Percentiles rank a stretch among this genome's conserved stretches.
Evolutionary conservation across 495 filamentous ascomycete genomes (phyloP).

Genomic region (Tuber melanosporum): DNA sequence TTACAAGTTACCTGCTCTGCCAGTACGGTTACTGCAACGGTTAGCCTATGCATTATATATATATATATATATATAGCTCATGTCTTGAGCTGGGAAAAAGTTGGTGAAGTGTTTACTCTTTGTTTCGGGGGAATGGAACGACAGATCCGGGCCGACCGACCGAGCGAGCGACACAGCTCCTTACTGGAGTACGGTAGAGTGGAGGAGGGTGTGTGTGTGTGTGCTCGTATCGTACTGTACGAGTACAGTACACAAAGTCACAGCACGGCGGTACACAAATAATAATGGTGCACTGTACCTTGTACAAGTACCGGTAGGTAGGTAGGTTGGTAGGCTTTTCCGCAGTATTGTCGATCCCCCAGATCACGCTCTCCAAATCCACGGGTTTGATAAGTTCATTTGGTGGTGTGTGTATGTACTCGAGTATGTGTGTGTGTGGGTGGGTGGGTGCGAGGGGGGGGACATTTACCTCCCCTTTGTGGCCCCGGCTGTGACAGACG

Average conservation of each 20-base stretch:
- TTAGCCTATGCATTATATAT: not conserved
- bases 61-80: not conserved
- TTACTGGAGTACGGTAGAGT: too few relatives aligned
- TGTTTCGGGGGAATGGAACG: not conserved
- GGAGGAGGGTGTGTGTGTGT: too few relatives aligned
- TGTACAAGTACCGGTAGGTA: not conserved
- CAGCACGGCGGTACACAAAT: too few relatives aligned
- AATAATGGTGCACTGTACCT: too few relatives aligned
- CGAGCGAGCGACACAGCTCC: too few relatives aligned
- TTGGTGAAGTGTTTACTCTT: not conserved
- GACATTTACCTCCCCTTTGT: not conserved
- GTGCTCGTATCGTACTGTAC: too few relatives aligned
- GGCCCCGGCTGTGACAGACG: not conserved
- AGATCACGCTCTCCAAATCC: not conserved
- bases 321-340: not conserved
- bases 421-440: not conserved
- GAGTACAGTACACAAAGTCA: too few relatives aligned
- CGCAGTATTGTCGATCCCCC: slow-evolving; percentile 3
- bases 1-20: not conserved
- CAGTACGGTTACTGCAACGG: not conserved
- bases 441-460: not conserved
- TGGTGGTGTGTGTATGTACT: not conserved
- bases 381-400: not conserved
- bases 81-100: not conserved
- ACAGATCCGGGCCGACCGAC: not conserved